Percentiles rank a stretch among this genome's conserved stretches.
Conservation (phyloP, 2,329 filamentous ascomycete genomes). For the Didymosphaeria variabile region DNA sequence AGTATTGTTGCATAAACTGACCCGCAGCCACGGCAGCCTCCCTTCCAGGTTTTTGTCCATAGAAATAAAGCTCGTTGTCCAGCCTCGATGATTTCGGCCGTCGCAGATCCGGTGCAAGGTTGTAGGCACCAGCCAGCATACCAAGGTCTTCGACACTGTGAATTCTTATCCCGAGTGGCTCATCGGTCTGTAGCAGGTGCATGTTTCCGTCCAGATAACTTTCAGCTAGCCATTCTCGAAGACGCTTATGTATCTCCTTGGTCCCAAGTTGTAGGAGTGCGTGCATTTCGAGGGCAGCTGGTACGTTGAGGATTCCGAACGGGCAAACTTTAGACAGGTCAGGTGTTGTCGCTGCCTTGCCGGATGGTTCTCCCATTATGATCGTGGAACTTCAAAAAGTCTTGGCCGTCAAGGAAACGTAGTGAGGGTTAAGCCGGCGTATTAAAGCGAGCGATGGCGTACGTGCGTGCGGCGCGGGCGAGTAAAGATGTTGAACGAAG, state of each 20-base stretch:
- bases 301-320: constrained; percentile 15
- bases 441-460: too few species aligned
- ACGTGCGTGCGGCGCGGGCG: too few species aligned
- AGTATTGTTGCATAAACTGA: background rate
- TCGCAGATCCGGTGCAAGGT: constrained; percentile 14
- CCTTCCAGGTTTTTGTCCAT: constrained; percentile 6
- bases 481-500: too few species aligned
- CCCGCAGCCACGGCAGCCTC: constrained; percentile 12
- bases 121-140: constrained; percentile 17
- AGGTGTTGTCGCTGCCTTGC: background rate
- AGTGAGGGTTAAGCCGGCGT: too few species aligned
- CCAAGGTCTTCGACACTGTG: constrained; percentile 9
- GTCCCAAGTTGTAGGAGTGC: constrained; percentile 1
- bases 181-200: background rate
- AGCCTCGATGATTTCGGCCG: constrained; percentile 2
- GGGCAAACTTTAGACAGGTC: constrained; percentile 2
- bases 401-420: too few species aligned
- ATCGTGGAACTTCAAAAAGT: background rate
- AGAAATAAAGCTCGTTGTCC: constrained; percentile 19
- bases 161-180: constrained; percentile 18
- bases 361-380: background rate
- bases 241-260: constrained; percentile 11
- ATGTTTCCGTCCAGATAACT: constrained; percentile 7
- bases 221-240: constrained; percentile 6
- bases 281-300: constrained; percentile 12